Conservation (phyloP, 768 basidiomycete species). For the Suillus luteus region DNA sequence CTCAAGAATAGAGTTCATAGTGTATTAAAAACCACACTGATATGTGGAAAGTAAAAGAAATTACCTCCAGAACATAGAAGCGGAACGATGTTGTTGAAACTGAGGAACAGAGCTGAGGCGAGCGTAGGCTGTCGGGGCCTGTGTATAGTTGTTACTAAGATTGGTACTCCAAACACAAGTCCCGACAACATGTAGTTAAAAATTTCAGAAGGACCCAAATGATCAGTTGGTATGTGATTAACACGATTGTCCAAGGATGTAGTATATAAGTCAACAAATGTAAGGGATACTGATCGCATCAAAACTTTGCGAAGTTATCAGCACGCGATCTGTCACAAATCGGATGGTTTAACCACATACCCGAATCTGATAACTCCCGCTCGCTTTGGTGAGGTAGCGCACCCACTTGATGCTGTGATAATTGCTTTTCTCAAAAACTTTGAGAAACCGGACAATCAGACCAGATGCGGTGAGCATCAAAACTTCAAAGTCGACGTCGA, state of each 20-base stretch:
- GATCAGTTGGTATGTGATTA: conserved; percentile 28
- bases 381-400: conserved; percentile 91
- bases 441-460: conserved; percentile 92
- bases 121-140: conserved; percentile 1
- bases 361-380: conserved; percentile 90
- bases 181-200: conserved; percentile 7
- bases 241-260: conserved; percentile 13
- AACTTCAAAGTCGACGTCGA: conserved; percentile 98
- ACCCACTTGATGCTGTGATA: conserved; percentile 98
- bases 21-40: conserved; percentile 1
- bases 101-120: conserved; percentile 7
- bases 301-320: conserved; percentile 26
- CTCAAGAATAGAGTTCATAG: conserved; percentile 17
- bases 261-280: conserved; percentile 19
- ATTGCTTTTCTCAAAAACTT: conserved; percentile 95
- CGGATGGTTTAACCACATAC: conserved; percentile 50
- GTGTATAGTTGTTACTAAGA: conserved; percentile 25
- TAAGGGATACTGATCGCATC: conserved; percentile 25
- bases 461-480: conserved; percentile 99
- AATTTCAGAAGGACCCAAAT: conserved; percentile 8
- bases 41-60: conserved; percentile 9
- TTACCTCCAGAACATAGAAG: conserved; percentile 53
- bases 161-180: conserved; percentile 21
- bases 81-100: conserved; percentile 14
- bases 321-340: background rate